phyloP scores from a whole-genome alignment of 2,329 filamentous ascomycete genomes.

The Phoma herbarum region DNA sequence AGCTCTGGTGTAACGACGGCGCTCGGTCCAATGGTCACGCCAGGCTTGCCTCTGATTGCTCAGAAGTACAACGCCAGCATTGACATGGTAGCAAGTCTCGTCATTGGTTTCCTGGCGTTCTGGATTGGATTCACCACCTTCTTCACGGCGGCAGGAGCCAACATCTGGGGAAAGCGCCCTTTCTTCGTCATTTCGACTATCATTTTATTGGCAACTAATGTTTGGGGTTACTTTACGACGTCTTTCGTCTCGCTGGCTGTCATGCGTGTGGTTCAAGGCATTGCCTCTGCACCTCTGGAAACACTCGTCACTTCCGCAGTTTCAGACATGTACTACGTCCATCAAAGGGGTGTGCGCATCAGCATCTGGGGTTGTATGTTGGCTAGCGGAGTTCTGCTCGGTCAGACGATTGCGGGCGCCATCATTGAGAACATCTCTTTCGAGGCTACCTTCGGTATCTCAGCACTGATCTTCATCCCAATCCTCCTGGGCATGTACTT shows the following conservation, averaged over 20 bases:
- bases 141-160: conserved; percentile 54
- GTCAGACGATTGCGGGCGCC: conserved; percentile 56
- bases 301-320: conserved; percentile 88
- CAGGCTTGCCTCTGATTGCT: conserved; percentile 49
- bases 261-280: conserved; percentile 81
- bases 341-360: conserved; percentile 85
- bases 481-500: conserved; percentile 56
- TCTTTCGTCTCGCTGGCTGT: conserved; percentile 51
- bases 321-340: conserved; percentile 90
- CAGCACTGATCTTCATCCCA: conserved; percentile 54
- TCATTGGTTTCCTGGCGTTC: conserved; percentile 51
- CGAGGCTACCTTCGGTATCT: conserved; percentile 55
- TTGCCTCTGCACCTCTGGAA: conserved; percentile 88
- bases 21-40: conserved; percentile 55
- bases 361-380: conserved; percentile 66
- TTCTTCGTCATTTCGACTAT: conserved; percentile 51
- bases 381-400: conserved; percentile 50
- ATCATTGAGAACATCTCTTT: conserved; percentile 53
- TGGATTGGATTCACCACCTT: conserved; percentile 54
- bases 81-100: conserved; percentile 50
- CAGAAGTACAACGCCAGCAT: conserved; percentile 50
- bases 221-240: conserved; percentile 54
- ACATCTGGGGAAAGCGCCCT: conserved; percentile 50
- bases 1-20: conserved; percentile 46
- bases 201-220: conserved; percentile 48